Evolutionary conservation across 495 filamentous ascomycete genomes (phyloP).

Genomic region (Evansstolkia leycettana): DNA sequence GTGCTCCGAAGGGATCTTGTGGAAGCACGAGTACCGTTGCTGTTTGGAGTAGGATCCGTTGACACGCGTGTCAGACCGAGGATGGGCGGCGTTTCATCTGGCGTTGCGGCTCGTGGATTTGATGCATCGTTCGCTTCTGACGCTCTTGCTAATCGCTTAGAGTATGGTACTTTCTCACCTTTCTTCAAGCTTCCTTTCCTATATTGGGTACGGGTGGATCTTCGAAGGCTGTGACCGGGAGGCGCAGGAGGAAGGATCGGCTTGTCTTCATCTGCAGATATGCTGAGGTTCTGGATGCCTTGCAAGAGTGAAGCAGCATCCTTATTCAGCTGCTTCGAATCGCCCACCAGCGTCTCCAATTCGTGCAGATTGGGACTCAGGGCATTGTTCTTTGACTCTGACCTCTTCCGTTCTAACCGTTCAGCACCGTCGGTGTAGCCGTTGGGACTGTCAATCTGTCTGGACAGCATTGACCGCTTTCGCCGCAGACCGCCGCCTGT

Average conservation of each 20-base stretch:
- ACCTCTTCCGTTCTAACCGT: constrained; percentile 63
- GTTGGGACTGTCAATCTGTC: constrained; percentile 67
- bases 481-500: constrained; percentile 56
- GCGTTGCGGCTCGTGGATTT: constrained; percentile 27
- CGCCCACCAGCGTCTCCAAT: constrained; percentile 68
- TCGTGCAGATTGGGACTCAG: constrained; percentile 52
- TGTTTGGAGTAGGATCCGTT: constrained; percentile 57
- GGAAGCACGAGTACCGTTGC: constrained; percentile 14
- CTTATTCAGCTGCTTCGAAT: constrained; percentile 49
- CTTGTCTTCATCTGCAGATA: constrained; percentile 57
- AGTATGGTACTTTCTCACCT: constrained; percentile 63
- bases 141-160: constrained; percentile 54
- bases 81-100: constrained; percentile 32
- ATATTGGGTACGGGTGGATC: constrained; percentile 89
- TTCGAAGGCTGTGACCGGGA: constrained; percentile 64
- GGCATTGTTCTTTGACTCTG: constrained; percentile 42
- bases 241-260: constrained; percentile 70
- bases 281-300: constrained; percentile 33
- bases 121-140: constrained; percentile 47
- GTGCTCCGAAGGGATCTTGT: constrained; percentile 11
- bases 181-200: constrained; percentile 74
- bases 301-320: constrained; percentile 17
- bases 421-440: constrained; percentile 87
- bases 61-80: constrained; percentile 55
- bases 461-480: constrained; percentile 93